A percentile compares a stretch with the other conserved stretches of the same genome.
Evolutionary conservation across 345 rosid species (phyloP).

Genomic region (Garcia nutans): DNA sequence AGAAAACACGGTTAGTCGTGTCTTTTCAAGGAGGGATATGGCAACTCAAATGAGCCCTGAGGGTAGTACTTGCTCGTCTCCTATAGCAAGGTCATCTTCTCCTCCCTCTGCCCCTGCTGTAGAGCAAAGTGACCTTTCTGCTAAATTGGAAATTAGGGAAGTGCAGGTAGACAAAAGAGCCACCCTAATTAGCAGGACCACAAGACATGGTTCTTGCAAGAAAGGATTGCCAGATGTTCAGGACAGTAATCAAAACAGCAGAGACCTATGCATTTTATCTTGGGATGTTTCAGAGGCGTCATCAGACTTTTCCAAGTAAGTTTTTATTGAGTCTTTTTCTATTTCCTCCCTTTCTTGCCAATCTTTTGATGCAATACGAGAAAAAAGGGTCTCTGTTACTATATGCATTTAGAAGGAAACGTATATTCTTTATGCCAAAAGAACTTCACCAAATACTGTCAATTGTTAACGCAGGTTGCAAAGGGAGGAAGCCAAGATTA

Average conservation of each 20-base stretch:
- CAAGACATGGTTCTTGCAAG: conserved; percentile 47
- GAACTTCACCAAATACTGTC: background rate
- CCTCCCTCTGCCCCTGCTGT: conserved; percentile 42
- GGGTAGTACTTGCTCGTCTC: conserved; percentile 42
- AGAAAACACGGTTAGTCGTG: conserved; percentile 42
- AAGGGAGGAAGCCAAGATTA: conserved; percentile 87
- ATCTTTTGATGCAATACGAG: background rate
- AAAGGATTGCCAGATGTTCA: conserved; percentile 44
- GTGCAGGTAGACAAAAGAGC: conserved; percentile 76
- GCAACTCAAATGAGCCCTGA: conserved; percentile 93
- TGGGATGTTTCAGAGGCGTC: conserved; percentile 65
- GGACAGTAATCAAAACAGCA: conserved; percentile 29
- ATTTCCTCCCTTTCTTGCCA: background rate
- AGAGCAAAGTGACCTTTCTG: conserved; percentile 28
- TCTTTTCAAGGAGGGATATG: conserved; percentile 70
- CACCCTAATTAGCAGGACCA: conserved; percentile 52
- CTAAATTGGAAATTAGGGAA: conserved; percentile 68
- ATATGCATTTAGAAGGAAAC: background rate
- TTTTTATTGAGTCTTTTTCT: background rate
- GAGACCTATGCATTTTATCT: conserved; percentile 40
- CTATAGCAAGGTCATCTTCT: conserved; percentile 42
- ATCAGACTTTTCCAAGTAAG: conserved; percentile 61
- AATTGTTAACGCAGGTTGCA: conserved; percentile 47
- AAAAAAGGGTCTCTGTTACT: background rate
- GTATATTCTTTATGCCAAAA: background rate